Conservation (phyloP, 768 basidiomycete species). For the Xerocomus spinulosus region DNA sequence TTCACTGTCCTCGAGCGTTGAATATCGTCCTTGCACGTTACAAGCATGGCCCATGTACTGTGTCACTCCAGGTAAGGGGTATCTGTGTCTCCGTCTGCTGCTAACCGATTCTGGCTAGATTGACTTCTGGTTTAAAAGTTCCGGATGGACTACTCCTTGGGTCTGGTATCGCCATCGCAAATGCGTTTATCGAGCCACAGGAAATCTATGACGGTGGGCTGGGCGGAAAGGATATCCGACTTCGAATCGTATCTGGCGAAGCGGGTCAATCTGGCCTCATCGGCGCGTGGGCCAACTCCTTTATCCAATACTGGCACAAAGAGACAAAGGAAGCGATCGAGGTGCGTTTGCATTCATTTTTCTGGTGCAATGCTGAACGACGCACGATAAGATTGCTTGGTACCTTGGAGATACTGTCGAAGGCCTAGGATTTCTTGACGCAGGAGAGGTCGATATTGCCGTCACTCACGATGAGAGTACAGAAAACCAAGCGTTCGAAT, state of each 20-base stretch:
- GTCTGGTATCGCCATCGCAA: background rate
- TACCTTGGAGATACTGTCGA: constrained; percentile 54
- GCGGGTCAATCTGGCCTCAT: constrained; percentile 50
- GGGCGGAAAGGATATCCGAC: constrained; percentile 28
- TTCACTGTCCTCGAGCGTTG: too few species aligned
- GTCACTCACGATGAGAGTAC: constrained; percentile 52
- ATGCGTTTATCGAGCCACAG: constrained; percentile 10
- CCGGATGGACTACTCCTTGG: constrained; percentile 3
- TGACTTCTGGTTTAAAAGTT: background rate
- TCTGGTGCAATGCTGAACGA: background rate
- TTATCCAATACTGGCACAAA: constrained; percentile 31
- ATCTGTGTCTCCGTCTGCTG: too few species aligned
- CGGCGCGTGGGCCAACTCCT: constrained; percentile 43
- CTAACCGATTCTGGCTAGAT: constrained; percentile 2
- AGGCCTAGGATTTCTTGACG: constrained; percentile 39
- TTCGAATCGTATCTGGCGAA: constrained; percentile 48
- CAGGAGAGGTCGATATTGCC: constrained; percentile 44
- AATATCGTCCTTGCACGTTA: background rate
- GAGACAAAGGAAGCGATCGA: constrained; percentile 25
- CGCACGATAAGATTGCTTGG: constrained; percentile 44
- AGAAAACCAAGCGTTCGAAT: constrained; percentile 34
- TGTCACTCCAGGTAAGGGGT: constrained; percentile 4
- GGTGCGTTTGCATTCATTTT: constrained; percentile 29
- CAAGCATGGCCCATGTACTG: constrained; percentile 2
- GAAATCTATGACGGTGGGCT: constrained; percentile 41